A percentile compares a stretch with the other conserved stretches of the same genome.
Evolutionary conservation across 176 grass and related monocot species (phyloP).

Genomic region (Carex scoparia): DNA sequence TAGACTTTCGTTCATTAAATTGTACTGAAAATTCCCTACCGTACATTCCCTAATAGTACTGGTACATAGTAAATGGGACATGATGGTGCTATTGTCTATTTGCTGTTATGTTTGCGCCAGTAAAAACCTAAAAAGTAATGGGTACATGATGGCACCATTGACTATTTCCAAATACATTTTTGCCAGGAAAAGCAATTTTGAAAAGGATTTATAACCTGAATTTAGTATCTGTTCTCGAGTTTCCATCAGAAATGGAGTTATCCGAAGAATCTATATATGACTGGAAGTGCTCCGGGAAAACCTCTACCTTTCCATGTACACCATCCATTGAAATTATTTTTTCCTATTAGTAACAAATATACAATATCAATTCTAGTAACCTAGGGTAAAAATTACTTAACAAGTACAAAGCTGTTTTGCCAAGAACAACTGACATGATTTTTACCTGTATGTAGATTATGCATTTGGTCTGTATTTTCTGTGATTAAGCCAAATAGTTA

Average conservation of each 20-base stretch:
- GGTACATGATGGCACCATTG: neutral
- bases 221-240: conserved; percentile 41
- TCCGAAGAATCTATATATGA: conserved; percentile 43
- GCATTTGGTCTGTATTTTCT: neutral
- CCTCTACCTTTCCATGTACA: conserved; percentile 67
- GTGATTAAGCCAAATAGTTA: neutral
- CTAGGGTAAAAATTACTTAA: neutral
- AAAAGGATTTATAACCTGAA: conserved; percentile 45
- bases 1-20: neutral
- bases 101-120: neutral
- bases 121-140: neutral
- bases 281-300: conserved; percentile 73
- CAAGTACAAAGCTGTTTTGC: neutral
- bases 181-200: neutral
- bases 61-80: neutral
- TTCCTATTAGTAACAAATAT: neutral
- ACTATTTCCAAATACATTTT: neutral
- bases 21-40: neutral
- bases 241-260: conserved; percentile 31
- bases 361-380: neutral
- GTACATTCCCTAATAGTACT: neutral
- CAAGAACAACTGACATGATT: neutral
- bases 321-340: conserved; percentile 67
- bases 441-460: neutral
- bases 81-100: neutral